Conservation (phyloP, 225 moss, liverwort and hornwort genomes). For the Neckera pumila region DNA sequence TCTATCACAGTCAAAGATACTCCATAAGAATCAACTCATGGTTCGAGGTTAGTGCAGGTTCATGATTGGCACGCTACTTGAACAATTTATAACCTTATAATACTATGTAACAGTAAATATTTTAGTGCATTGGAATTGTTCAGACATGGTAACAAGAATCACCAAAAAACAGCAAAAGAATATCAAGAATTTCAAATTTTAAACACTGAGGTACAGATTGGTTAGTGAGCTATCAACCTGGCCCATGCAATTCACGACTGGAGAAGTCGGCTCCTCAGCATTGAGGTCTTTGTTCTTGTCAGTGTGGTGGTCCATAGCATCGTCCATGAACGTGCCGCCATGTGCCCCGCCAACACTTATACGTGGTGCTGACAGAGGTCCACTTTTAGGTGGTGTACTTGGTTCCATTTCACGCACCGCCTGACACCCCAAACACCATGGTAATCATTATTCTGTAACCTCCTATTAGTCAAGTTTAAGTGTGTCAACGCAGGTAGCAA, state of each 20-base stretch:
- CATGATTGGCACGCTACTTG: neutral
- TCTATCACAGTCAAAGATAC: neutral
- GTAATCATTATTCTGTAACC: neutral
- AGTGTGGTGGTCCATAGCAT: slow-evolving; percentile 21
- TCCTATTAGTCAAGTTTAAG: neutral
- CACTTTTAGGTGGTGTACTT: slow-evolving; percentile 28
- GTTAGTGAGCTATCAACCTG: slow-evolving; percentile 9
- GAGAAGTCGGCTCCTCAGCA: slow-evolving; percentile 33
- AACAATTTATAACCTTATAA: neutral
- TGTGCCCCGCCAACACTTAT: slow-evolving; percentile 2
- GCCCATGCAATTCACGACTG: slow-evolving; percentile 47
- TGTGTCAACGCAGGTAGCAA: neutral
- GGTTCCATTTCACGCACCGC: slow-evolving; percentile 22
- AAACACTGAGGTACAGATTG: neutral
- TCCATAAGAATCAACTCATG: neutral
- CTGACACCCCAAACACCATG: neutral
- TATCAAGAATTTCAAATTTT: neutral
- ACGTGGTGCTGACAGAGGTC: slow-evolving; percentile 14
- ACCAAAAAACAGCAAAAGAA: neutral
- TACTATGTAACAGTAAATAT: neutral
- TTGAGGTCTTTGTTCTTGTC: neutral
- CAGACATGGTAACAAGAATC: neutral
- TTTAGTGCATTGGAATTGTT: neutral
- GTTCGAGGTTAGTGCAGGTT: neutral
- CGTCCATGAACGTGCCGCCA: slow-evolving; percentile 16